Conservation (phyloP, 2,329 filamentous ascomycete genomes). For the Aureobasidium sp. region DNA sequence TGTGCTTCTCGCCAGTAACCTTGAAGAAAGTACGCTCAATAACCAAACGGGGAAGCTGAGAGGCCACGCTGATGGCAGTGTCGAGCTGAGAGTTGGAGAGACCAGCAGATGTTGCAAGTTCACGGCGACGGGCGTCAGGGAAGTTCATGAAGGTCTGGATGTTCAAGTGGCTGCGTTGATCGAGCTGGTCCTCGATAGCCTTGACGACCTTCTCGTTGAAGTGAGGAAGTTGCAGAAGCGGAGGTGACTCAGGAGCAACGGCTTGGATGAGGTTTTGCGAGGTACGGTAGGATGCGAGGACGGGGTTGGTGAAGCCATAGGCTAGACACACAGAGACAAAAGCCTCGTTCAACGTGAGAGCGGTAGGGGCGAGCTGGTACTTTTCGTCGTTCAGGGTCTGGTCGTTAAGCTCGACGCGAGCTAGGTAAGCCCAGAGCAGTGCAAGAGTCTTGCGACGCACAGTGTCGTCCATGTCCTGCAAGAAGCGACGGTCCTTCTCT, state of each 20-base stretch:
- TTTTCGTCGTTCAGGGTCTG: slow-evolving; percentile 73
- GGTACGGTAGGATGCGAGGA: slow-evolving; percentile 72
- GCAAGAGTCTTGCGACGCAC: slow-evolving; percentile 78
- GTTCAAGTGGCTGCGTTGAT: slow-evolving; percentile 56
- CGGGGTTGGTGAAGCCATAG: slow-evolving; percentile 74
- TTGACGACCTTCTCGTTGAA: slow-evolving; percentile 60
- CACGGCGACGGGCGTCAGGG: slow-evolving; percentile 64
- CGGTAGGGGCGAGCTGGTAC: slow-evolving; percentile 80
- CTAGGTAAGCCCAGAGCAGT: slow-evolving; percentile 91
- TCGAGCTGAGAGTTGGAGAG: slow-evolving; percentile 71
- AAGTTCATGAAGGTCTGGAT: slow-evolving; percentile 86
- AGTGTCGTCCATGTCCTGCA: slow-evolving; percentile 74
- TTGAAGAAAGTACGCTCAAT: slow-evolving; percentile 97
- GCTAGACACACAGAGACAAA: slow-evolving; percentile 82
- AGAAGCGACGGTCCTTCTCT: slow-evolving; percentile 64
- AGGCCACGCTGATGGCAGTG: slow-evolving; percentile 66
- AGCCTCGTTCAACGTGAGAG: slow-evolving; percentile 75
- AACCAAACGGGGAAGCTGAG: slow-evolving; percentile 74
- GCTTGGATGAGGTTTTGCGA: slow-evolving; percentile 89
- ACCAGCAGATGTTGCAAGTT: slow-evolving; percentile 63
- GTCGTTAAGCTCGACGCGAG: slow-evolving; percentile 78
- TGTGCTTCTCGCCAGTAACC: slow-evolving; percentile 86
- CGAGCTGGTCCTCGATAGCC: slow-evolving; percentile 59
- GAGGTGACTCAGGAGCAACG: slow-evolving; percentile 71
- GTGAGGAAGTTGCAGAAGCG: slow-evolving; percentile 84